Evolutionary conservation across 768 basidiomycete genomes (phyloP).

Genomic region (Cystobasidium ongulense): DNA sequence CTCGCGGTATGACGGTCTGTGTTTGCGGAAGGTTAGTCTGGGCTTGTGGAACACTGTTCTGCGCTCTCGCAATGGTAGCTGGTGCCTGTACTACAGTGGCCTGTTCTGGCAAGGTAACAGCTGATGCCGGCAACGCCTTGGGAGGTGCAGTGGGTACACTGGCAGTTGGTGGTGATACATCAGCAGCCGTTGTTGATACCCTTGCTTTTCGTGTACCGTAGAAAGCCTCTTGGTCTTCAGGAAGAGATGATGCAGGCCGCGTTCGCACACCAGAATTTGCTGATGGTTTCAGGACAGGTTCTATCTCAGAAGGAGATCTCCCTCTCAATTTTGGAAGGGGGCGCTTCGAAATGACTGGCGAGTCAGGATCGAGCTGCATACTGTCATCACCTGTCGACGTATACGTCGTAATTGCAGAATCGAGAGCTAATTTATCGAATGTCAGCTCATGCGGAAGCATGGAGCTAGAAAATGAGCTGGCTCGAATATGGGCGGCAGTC

Average conservation of each 20-base stretch:
- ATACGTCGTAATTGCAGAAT: not conserved
- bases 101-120: no score
- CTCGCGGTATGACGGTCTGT: no score
- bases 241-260: not conserved
- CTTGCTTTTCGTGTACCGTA: not conserved
- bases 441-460: not conserved
- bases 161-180: not conserved
- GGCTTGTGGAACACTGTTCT: not conserved
- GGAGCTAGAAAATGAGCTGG: no score
- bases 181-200: not conserved
- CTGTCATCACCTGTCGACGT: not conserved
- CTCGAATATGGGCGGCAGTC: no score
- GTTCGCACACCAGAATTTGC: not conserved
- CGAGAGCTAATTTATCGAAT: not conserved
- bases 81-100: not conserved
- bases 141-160: no score
- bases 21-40: no score
- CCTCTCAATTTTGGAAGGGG: not conserved
- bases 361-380: not conserved
- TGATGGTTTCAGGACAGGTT: conserved; percentile 18
- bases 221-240: not conserved
- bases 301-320: conserved; percentile 4
- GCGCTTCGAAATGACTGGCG: not conserved
- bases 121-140: no score
- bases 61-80: no score